Base-by-base conservation (phyloP, 202 grass and related monocot species). In the Digitaria exilis region DNA sequence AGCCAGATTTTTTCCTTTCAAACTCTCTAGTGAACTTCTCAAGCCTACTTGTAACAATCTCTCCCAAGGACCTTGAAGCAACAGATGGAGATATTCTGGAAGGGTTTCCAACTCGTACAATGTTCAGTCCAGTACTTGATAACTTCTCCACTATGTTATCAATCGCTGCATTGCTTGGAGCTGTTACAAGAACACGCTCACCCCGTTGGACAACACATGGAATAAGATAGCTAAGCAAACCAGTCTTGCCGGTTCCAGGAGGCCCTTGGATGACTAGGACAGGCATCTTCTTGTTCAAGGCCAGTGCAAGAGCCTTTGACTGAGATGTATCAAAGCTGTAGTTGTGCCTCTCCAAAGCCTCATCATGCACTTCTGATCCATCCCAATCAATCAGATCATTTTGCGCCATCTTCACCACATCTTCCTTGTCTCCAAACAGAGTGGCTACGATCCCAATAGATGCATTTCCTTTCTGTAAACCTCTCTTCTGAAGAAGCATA, bases 121-220 rank as follows among this genome's bases (percentile, higher is more conserved):
- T 86, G 76, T 94, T 92, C 67, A 92, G 45, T 75, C 75, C 75
- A 78, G 79, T 89, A 72, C 52, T 76, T 69, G 90, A 92, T 60
- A 97, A 84, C 54, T 89, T 97, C 74, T 94, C 90, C 65, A 94
- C 92, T 82, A 97, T 87, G 78, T 97, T 94, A 85, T 97, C 95
- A 14, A 94, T 79, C 22, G 90, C 92, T 69, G 92, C 92, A 81
- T 94, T 97, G 65, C 92, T 97, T 81, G 95, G 92, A 89, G 95
- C 92, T 44, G 95, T 92, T n/a, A 97, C 81, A 45, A 97, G 88
- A 57, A 97, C 71, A 82, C 88, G 85, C 84, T 97, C 92, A 45
- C 90, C 92, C 76, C 81, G 92, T 75, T 49, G 88, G 56, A 92
- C 90, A 75, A 92, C 90, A 88, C 84, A 58, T 18, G 71, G 15